These are phyloP conservation scores for Quercus mongolica DNA, from an alignment of 306 rosid species.

Conservation along the genomic window DNA sequence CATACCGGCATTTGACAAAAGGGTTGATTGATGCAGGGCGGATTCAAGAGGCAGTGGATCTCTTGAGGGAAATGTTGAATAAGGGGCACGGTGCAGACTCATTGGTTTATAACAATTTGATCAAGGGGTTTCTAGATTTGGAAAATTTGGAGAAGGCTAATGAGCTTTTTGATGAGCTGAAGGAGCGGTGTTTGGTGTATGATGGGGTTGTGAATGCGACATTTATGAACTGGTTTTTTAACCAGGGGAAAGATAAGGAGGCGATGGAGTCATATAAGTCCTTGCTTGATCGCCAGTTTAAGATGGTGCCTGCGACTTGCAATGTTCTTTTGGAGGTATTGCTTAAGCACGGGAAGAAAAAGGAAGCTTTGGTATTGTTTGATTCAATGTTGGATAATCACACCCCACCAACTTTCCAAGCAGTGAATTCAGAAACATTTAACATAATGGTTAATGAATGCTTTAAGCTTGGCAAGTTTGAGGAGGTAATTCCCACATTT, in stretches of 20 bases:
- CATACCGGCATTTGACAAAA: conserved; percentile 79
- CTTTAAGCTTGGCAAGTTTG: conserved; percentile 53
- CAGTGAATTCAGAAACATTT: conserved; percentile 86
- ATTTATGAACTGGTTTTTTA: conserved; percentile 86
- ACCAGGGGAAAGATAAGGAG: conserved; percentile 57
- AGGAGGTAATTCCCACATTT: conserved; percentile 64
- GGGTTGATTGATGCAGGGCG: conserved; percentile 63
- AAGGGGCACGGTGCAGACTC: conserved; percentile 94
- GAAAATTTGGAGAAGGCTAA: conserved; percentile 77
- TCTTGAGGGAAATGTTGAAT: conserved; percentile 84
- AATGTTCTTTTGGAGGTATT: conserved; percentile 79
- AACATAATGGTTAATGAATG: conserved; percentile 87
- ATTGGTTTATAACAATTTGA: conserved; percentile 72
- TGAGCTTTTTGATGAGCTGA: conserved; percentile 87
- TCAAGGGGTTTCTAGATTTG: conserved; percentile 60
- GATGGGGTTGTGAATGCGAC: conserved; percentile 91
- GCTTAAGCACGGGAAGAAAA: conserved; percentile 56
- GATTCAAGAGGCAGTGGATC: conserved; percentile 73
- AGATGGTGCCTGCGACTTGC: conserved; percentile 83
- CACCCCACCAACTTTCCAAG: conserved; percentile 82
- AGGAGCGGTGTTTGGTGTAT: conserved; percentile 82
- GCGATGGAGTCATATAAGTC: conserved; percentile 91
- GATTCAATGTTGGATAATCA: conserved; percentile 85
- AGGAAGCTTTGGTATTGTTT: conserved; percentile 65
- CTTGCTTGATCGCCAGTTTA: conserved; percentile 59